Percentiles rank a stretch among this genome's conserved stretches.
These are phyloP conservation scores for Batkoa obscura DNA, from an alignment of 371 early-diverging fungal species.

Conservation along the genomic window DNA sequence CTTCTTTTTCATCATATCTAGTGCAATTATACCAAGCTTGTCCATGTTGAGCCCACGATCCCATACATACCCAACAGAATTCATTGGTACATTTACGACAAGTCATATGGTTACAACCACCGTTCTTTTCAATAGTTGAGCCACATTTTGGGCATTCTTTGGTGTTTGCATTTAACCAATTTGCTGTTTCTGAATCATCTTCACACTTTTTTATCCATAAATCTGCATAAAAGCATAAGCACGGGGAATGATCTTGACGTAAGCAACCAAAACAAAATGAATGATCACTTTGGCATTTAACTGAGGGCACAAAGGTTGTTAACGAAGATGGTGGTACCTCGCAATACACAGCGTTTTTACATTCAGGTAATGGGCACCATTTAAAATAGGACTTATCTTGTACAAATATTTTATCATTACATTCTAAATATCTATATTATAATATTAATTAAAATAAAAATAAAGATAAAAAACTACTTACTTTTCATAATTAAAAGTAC, in stretches of 20 bases:
- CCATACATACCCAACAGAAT: conserved; percentile 77
- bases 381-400: conserved; percentile 57
- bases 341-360: conserved; percentile 85
- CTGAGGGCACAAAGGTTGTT: conserved; percentile 60
- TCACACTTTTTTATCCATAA: conserved; percentile 87
- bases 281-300: conserved; percentile 59
- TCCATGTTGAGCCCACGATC: conserved; percentile 89
- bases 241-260: conserved; percentile 78
- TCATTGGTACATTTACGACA: conserved; percentile 74
- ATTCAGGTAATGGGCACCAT: conserved; percentile 94
- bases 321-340: conserved; percentile 47
- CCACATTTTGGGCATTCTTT: conserved; percentile 90
- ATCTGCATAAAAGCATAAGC: conserved; percentile 66
- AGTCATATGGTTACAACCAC: conserved; percentile 90
- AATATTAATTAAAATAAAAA: conserved; percentile 1
- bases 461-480: conserved; percentile 9
- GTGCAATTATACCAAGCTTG: conserved; percentile 89
- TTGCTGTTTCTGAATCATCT: conserved; percentile 94
- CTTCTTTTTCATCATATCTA: conserved; percentile 69
- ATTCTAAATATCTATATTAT: neutral
- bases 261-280: conserved; percentile 89
- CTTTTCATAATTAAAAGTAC: conserved; percentile 22
- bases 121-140: conserved; percentile 93
- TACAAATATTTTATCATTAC: conserved; percentile 49
- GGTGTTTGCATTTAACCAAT: conserved; percentile 92